Base-by-base conservation (phyloP, 306 rosid genomes). In the Medicago arabica region DNA sequence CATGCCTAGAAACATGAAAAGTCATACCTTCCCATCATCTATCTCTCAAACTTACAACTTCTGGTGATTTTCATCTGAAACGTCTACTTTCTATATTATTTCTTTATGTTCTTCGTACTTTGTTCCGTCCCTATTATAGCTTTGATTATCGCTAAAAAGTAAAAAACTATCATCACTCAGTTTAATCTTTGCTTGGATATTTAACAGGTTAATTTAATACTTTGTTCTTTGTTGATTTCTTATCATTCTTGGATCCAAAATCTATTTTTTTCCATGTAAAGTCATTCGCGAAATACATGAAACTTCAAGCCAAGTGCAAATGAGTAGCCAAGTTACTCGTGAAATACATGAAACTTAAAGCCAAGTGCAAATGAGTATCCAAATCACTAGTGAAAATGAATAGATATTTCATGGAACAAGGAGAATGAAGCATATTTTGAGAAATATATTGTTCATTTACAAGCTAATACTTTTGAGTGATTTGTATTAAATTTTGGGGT, bases 151-250 rank as follows among this genome's bases (percentile, higher is more conserved):
- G 28, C 28, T 25, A 25, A 25, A 1, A 25, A 25, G 1, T 2
- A 25, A 25, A 25, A 25, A 25, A 25, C 28, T 25, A 75, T 93
- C 98, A 1, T 88, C 91, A 19, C 1, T 71, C 97, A 93, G 91
- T 43, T 4, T 3, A 10, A 43, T 11, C 12, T 43, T 43, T 43
- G 14, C 14, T 43, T 43, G 49, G 13, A 9, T 10, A 10, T 43
- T 10, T 40, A 49, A 49, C 54, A 49, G 17, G 54, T 49, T 49
- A 49, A 16, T 49, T 15, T 16, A 49, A 49, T 49, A 49, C 54
- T 49, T 49, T 6, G 18, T 15, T 49, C 17, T 49, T 49, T 16
- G 54, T 49, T 49, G 18, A 49, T 49, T 49, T 49, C 18, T 1
- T 13, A 14, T 49, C 18, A 15, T 4, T 49, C 54, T 12, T 14